Evolutionary conservation across 23 red algal genomes (phyloP).

Genomic region (Rhodosorus marinus): DNA sequence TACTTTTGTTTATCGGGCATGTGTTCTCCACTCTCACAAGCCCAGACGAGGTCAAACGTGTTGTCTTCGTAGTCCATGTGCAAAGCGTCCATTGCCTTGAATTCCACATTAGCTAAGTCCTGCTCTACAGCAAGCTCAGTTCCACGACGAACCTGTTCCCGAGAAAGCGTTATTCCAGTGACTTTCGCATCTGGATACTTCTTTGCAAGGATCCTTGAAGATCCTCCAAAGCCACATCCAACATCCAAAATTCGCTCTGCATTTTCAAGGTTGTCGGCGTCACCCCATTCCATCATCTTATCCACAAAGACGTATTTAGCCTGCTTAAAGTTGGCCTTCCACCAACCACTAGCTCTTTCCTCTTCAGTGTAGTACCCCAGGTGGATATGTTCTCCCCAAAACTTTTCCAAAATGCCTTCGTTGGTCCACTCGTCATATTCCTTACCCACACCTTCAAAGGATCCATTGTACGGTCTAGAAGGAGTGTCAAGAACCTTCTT

Average conservation of each 20-base stretch:
- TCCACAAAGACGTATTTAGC: constrained; percentile 79
- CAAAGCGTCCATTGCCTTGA: constrained; percentile 39
- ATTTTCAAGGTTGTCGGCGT: constrained; percentile 5
- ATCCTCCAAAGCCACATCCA: constrained; percentile 90
- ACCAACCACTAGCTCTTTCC: neutral
- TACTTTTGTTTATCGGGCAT: constrained; percentile 94
- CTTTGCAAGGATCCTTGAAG: constrained; percentile 67
- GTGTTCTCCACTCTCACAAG: constrained; percentile 84
- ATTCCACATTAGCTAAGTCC: constrained; percentile 30
- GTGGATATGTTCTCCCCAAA: constrained; percentile 99
- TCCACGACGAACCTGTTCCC: constrained; percentile 53
- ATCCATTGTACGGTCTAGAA: neutral
- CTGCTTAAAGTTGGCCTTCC: constrained; percentile 14
- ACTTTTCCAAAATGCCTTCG: constrained; percentile 22
- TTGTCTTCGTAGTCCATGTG: constrained; percentile 38
- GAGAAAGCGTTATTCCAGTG: constrained; percentile 62
- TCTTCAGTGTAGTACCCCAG: constrained; percentile 58
- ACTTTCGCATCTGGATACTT: constrained; percentile 43
- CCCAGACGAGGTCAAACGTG: constrained; percentile 85
- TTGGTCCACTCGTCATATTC: neutral
- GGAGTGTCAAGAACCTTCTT: neutral
- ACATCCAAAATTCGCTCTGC: constrained; percentile 50
- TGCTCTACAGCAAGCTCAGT: constrained; percentile 29
- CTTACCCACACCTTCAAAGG: neutral
- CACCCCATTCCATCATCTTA: constrained; percentile 33